Base-by-base conservation (phyloP, 2,329 filamentous ascomycete species). In the Chaetomium sp. region DNA sequence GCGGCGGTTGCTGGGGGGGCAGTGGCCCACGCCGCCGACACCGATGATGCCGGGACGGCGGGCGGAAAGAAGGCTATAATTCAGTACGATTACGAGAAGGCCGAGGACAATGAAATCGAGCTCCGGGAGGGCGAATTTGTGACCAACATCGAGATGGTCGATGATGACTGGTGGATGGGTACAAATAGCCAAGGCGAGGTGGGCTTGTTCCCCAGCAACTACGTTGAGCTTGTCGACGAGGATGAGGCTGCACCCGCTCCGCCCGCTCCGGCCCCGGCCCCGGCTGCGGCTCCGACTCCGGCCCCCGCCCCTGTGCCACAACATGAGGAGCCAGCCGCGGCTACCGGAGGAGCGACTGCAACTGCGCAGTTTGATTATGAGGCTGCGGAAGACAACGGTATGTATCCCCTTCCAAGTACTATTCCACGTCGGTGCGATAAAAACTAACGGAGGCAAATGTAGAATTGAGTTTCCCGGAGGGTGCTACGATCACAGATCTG, bases 131-230 rank as follows among this genome's bases (percentile, higher is more conserved):
- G 91, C 60, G 89, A 96, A 66, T 82, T 86, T 61, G 87, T 99
- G 40, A 91, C 82, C 32, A 87, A 96, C 68, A 96, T 99, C 66
- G 90, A 97, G 60, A 95, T 95, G 88, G 90, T 99, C 2, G 94
- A 97, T 65, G 88, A 95, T 51, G 92, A 99, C 69, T 99, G 94
- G 94, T 99, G 94, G 94, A 88, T 96, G 81, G 94, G 95, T 44
- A 89, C 87, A 62, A 99, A 97, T 74, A 75, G 80, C 27, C 79
- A 78, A 59, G 94, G 94, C 64, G 90, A 96, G 71, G 86, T 79
- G 56, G 94, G 94, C 48, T 78, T 99, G 38, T 97, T 99, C 79
- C 94, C 94, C 5, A 94, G 89, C 75, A 97, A 96, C 77, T 99
- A 99, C 63, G 92, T 99, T 52, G 91, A 96, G 70, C 71, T 96